Base-by-base conservation (phyloP, 1,139 yeast genomes). In the Debaryomycetaceae sp. region DNA sequence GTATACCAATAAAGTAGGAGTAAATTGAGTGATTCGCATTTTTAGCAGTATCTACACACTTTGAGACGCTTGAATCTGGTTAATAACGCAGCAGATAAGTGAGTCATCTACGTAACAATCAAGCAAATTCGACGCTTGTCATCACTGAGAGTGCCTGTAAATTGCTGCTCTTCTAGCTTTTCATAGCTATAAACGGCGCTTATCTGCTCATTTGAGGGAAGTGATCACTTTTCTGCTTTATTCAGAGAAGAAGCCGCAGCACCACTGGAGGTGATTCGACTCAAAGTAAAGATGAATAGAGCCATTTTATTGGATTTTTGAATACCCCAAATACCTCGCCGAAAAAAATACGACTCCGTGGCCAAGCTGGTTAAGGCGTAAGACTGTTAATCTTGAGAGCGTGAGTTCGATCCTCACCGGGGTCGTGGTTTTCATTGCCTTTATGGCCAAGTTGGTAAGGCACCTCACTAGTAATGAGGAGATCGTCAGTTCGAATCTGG, bases 391-490 rank as follows among this genome's bases (percentile, higher is more conserved):
- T 37, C 39, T 37, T 37, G 35, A 37, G 39, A 37, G 34, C 39
- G 39, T 37, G 39, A 37, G 39, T 37, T 37, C 40, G 38, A 37
- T 26, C 40, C 40, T 37, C 40, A 37, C 40, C 40, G 40, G 33
- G 39, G 39, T 37, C 39, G 39, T 11, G n/a, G n/a, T 22, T n/a
- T 13, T 15, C 19, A 12, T 22, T 4, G 43, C 43, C 43, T 39
- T 33, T 33, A 39, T 39, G 62, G 62, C 83, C 83, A 76, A 77
- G 83, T 74, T 76, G 83, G 83, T 77, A 77, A 77, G 83, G 83
- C 85, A 79, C 79, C 74, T 74, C 83, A 77, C 85, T 76, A 76
- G 83, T 76, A 76, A 76, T 77, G 83, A 74, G 75, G 79, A 77
- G 83, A 77, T 76, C 83, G 76, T 73, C 80, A 75, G 83, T 76